These are phyloP conservation scores for Ogataea trehaloabstinens DNA, from an alignment of 805 yeast genomes.

Conservation along the genomic window DNA sequence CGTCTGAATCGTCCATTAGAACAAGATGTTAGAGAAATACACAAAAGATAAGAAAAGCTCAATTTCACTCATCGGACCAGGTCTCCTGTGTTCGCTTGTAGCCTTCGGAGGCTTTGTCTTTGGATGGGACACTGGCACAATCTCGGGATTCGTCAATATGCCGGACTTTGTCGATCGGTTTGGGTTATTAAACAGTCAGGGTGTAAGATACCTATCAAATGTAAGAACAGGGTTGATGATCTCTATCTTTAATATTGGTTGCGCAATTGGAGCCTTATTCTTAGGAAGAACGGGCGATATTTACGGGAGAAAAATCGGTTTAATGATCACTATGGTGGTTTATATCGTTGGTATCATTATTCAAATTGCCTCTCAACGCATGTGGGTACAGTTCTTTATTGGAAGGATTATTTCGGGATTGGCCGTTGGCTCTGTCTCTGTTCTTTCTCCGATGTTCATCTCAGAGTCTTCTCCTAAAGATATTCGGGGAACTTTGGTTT, in stretches of 20 bases:
- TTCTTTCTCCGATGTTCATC: constrained; percentile 56
- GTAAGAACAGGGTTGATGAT: constrained; percentile 62
- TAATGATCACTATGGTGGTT: constrained; percentile 51
- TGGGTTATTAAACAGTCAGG: constrained; percentile 43
- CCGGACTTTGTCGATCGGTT: constrained; percentile 52
- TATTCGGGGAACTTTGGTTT: constrained; percentile 68
- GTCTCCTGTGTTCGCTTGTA: constrained; percentile 47
- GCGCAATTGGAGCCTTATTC: constrained; percentile 69
- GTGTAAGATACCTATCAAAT: constrained; percentile 44
- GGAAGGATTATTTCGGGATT: constrained; percentile 61
- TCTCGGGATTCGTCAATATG: constrained; percentile 70
- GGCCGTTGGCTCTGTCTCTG: constrained; percentile 55
- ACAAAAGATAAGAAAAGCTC: background rate
- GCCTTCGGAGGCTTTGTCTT: constrained; percentile 78
- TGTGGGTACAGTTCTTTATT: constrained; percentile 63
- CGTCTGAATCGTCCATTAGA: background rate
- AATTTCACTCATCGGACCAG: constrained; percentile 18
- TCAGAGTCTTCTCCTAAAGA: constrained; percentile 70
- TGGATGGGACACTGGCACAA: constrained; percentile 80
- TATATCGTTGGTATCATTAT: constrained; percentile 61
- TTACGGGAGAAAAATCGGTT: constrained; percentile 58
- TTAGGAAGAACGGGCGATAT: constrained; percentile 57
- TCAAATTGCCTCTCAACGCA: constrained; percentile 52
- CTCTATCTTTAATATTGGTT: constrained; percentile 68
- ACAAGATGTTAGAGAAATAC: background rate